Conservation (phyloP, 2,329 filamentous ascomycete genomes). For the Fusarium verticillioides region DNA sequence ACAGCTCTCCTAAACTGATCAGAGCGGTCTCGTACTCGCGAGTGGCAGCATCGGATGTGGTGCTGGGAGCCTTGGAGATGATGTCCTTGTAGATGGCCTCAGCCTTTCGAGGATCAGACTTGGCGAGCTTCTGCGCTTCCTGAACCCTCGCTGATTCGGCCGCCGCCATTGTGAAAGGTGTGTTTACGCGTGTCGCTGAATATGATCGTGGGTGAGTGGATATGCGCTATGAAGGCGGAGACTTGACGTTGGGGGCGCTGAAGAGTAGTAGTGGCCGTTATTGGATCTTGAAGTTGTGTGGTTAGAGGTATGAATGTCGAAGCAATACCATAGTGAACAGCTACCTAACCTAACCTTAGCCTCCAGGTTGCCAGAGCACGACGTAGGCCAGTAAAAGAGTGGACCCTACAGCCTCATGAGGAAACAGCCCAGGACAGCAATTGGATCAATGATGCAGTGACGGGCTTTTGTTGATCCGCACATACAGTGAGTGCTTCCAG, state of each 20-base stretch:
- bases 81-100: slow-evolving; percentile 91
- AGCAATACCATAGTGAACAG: slow-evolving; percentile 32
- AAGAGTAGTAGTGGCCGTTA: slow-evolving; percentile 29
- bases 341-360: slow-evolving; percentile 31
- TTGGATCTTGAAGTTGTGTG: slow-evolving; percentile 24
- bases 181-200: slow-evolving; percentile 21
- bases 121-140: slow-evolving; percentile 87
- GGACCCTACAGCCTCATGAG: slow-evolving; percentile 19
- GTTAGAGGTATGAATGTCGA: slow-evolving; percentile 25
- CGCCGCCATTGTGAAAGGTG: slow-evolving; percentile 61
- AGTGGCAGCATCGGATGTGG: slow-evolving; percentile 84
- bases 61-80: slow-evolving; percentile 83
- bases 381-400: slow-evolving; percentile 45
- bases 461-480: slow-evolving; percentile 49
- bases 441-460: slow-evolving; percentile 25
- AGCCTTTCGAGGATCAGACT: slow-evolving; percentile 83
- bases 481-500: neutral
- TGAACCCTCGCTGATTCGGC: slow-evolving; percentile 75
- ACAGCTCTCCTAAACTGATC: slow-evolving; percentile 89
- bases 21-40: slow-evolving; percentile 92
- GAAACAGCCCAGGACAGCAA: neutral
- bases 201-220: neutral
- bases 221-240: slow-evolving; percentile 1
- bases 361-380: slow-evolving; percentile 53
- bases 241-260: neutral